Evolutionary conservation across 2,329 filamentous ascomycete genomes (phyloP).

Genomic region (Colletotrichum lupini): DNA sequence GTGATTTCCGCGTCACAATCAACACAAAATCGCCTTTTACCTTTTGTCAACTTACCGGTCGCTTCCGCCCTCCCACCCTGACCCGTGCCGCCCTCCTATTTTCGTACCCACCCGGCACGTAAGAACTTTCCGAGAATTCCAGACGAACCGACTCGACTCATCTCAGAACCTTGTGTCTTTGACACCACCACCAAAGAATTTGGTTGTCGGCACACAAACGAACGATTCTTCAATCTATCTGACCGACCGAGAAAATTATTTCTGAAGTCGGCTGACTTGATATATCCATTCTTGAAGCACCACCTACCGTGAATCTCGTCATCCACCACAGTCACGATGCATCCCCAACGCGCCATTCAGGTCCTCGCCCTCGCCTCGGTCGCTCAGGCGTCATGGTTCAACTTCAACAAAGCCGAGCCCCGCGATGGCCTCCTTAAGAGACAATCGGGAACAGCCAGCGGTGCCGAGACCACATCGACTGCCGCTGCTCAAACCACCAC

Average conservation of each 20-base stretch:
- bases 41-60: conserved; percentile 1
- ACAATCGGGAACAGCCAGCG: conserved; percentile 26
- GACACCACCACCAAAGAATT: neutral
- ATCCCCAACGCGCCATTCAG: conserved; percentile 55
- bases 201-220: neutral
- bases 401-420: conserved; percentile 34
- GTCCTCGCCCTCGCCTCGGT: conserved; percentile 60
- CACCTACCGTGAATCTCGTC: neutral
- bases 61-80: conserved; percentile 8
- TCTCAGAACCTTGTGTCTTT: conserved; percentile 2
- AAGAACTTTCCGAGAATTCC: conserved; percentile 28
- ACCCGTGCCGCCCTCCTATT: conserved; percentile 9
- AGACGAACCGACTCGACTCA: conserved; percentile 13
- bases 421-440: conserved; percentile 27
- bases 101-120: conserved; percentile 18
- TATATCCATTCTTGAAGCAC: conserved; percentile 3
- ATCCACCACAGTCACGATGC: conserved; percentile 52
- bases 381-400: conserved; percentile 54
- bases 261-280: neutral
- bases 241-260: neutral
- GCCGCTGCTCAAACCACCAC: conserved; percentile 31
- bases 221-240: neutral
- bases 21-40: too few relatives aligned
- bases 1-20: neutral
- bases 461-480: conserved; percentile 13